Base-by-base conservation (phyloP, 345 rosid genomes). In the Euclidium syriacum region DNA sequence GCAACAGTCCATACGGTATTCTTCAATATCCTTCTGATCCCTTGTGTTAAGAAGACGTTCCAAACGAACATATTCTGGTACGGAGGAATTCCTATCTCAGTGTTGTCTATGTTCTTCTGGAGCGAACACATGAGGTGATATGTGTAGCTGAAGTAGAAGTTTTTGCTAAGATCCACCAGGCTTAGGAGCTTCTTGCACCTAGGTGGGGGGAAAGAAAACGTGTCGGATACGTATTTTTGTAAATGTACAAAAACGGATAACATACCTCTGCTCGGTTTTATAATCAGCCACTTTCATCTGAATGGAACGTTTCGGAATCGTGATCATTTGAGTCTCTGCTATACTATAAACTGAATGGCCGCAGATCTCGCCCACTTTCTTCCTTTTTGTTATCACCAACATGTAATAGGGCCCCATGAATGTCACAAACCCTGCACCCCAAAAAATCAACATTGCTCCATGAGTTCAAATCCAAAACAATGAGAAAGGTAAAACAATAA, bases 131-230 rank as follows among this genome's bases (percentile, higher is more conserved):
- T 92, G 63, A 81, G 69, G 70, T 80, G 70, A 75, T 89, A 92
- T 36, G 98, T 83, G 72, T 92, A 89, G 90, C 98, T 92, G 76
- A 85, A 92, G 87, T 81, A 87, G 91, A 87, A 92, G 87, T 92
- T 94, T 81, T 77, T 89, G 55, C 78, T 81, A 68, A 92, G 97
- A 80, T 92, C 86, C 84, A 92, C 84, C 48, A 79, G 64, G 82
- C 83, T 64, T 41, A 92, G 78, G 63, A 92, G 98, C 80, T 80
- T 89, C 95, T 80, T 87, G 84, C n/a, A n/a, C n/a, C n/a, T n/a
- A n/a, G n/a, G n/a, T n/a, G n/a, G n/a, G n/a, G n/a, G n/a, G n/a
- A n/a, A n/a, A n/a, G n/a, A n/a, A n/a, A n/a, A n/a, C n/a, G n/a
- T n/a, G n/a, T n/a, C n/a, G n/a, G n/a, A n/a, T n/a, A n/a, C n/a